These are phyloP conservation scores for Rhizophora mangle DNA, from an alignment of 345 rosid species.

Conservation along the genomic window DNA sequence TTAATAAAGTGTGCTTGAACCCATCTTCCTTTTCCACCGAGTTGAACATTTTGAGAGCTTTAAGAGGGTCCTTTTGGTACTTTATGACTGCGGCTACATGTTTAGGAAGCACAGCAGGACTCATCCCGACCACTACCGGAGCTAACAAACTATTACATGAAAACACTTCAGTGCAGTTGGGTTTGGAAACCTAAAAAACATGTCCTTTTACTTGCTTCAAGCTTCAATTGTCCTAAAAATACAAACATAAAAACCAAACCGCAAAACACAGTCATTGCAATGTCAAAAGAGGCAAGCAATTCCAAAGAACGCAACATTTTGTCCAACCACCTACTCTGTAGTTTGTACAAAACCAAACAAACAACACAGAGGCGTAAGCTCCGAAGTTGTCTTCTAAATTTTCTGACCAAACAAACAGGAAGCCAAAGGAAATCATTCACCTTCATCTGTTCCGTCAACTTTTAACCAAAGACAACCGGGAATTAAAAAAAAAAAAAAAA, in stretches of 20 bases:
- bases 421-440: no score
- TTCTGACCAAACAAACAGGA: not conserved
- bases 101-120: conserved; percentile 56
- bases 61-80: conserved; percentile 62
- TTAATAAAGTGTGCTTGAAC: conserved; percentile 64
- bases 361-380: no score
- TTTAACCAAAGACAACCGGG: no score
- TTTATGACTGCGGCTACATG: conserved; percentile 77
- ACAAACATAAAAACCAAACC: not conserved
- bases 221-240: conserved; percentile 18
- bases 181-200: not conserved
- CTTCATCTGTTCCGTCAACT: no score
- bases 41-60: conserved; percentile 74
- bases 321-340: no score
- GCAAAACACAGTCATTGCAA: not conserved
- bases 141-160: conserved; percentile 7
- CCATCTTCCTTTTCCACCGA: conserved; percentile 60
- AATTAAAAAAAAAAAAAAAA: not conserved
- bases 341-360: no score
- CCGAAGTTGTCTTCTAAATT: not conserved
- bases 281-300: not conserved
- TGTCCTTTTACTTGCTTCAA: conserved; percentile 3
- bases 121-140: conserved; percentile 40
- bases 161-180: conserved; percentile 18
- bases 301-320: not conserved